Evolutionary conservation across 257 asterid genomes (phyloP), one percentile per base, ranked within the genome.

Genomic region (Primulina eburnea): DNA sequence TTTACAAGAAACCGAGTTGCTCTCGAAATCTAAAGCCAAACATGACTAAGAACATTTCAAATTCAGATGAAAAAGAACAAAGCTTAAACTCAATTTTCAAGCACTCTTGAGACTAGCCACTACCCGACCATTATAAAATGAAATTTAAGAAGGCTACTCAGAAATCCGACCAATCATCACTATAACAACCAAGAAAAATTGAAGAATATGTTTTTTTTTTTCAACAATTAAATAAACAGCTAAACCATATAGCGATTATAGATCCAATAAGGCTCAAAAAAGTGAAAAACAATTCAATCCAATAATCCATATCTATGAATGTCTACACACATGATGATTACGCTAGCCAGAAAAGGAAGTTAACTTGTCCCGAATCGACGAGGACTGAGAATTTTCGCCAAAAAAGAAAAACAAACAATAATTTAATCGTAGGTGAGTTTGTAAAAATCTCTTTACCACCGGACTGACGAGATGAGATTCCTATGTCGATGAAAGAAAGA

Each of bases 341-440:
- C 20, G 24, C 71, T 28, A 59, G 72, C 79, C 83, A 69, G 75
- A 68, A 74, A 75, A 53, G 8, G 69, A 71, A 35, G 50, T 38
- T 60, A 73, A 67, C 74, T 60, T 57, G 17, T 40, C 40, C 68
- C 18, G 58, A 71, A 73, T 34, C 67, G 76, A 38, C 2, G 16
- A 21, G 64, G 59, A 30, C 76, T 35, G 55, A 21, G 14, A 47
- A 30, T 53, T 57, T 17, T 18, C 7, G 10, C 52, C 52, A 28
- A 65, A 60, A 29, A 64, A 30, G 34, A 55, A 26, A 18, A 55
- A 32, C 53, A 14, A 0, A 43, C 33, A 24, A 18, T 16, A 24
- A 35, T 62, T 29, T 5, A 59, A 68, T 28, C 26, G 71, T 67
- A 47, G 24, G 55, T 20, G 47, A 17, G 14, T 32, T 18, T 43